Percentiles rank a stretch among this genome's conserved stretches.
These are phyloP conservation scores for Solanum chiquidenum DNA, from an alignment of 257 asterid species.

Conservation along the genomic window DNA sequence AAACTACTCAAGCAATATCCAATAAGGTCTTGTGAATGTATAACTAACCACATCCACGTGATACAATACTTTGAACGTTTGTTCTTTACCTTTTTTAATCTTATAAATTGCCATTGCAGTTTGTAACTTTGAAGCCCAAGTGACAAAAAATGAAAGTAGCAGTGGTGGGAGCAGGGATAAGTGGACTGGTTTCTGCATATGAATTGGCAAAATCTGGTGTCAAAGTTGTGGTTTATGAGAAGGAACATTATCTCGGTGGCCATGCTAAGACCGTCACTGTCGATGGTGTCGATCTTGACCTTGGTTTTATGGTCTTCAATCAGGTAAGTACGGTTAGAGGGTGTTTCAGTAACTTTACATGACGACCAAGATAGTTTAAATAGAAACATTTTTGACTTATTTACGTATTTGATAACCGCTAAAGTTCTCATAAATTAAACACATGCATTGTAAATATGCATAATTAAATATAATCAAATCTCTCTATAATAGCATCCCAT, in stretches of 20 bases:
- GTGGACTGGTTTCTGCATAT: slow-evolving; percentile 60
- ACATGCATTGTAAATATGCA: background rate
- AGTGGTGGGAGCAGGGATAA: slow-evolving; percentile 73
- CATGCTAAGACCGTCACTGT: background rate
- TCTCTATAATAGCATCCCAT: too few species aligned
- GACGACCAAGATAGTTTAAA: background rate
- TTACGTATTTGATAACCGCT: background rate
- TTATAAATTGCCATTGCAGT: background rate
- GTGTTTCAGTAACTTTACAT: background rate
- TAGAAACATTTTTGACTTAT: background rate
- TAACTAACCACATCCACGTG: background rate
- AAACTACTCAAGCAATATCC: background rate
- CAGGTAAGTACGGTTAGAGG: slow-evolving; percentile 19
- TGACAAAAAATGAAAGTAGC: background rate
- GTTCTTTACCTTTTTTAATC: background rate
- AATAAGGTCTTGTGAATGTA: background rate
- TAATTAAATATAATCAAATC: too few species aligned
- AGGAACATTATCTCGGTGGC: slow-evolving; percentile 43
- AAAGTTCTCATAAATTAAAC: background rate
- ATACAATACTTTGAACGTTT: too few species aligned
- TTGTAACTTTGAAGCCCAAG: background rate
- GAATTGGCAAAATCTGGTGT: slow-evolving; percentile 45
- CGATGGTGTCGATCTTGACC: slow-evolving; percentile 35
- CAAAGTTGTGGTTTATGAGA: slow-evolving; percentile 62
- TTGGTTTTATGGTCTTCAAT: slow-evolving; percentile 71